These are phyloP conservation scores for Nicotiana rustica DNA, from an alignment of 305 asterid genomes.

Conservation along the genomic window DNA sequence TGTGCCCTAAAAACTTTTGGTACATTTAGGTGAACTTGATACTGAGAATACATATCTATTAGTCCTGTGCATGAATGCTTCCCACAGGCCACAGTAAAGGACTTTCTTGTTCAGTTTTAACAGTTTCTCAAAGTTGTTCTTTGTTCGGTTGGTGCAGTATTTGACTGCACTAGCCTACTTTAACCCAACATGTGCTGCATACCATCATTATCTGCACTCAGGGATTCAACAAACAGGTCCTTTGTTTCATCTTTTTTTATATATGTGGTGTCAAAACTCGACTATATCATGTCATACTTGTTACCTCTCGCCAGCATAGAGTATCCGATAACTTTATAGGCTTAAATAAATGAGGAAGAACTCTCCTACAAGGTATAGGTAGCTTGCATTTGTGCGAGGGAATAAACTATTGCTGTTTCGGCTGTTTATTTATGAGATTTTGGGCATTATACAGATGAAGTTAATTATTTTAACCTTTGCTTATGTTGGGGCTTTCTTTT, in stretches of 20 bases:
- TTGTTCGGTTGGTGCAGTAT: background rate
- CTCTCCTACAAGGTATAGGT: too few relatives aligned
- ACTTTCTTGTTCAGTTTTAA: background rate
- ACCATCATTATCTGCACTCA: too few relatives aligned
- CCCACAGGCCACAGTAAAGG: background rate
- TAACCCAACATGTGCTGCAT: too few relatives aligned
- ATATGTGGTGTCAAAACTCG: too few relatives aligned
- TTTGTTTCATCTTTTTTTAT: too few relatives aligned
- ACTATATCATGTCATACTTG: too few relatives aligned
- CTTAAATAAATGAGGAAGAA: too few relatives aligned
- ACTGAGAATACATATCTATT: background rate
- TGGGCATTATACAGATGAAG: background rate
- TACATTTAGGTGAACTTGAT: background rate
- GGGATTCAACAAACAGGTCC: too few relatives aligned
- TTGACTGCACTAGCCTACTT: too few relatives aligned
- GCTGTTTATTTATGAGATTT: background rate
- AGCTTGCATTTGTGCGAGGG: too few relatives aligned
- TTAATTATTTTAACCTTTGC: background rate
- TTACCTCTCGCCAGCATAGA: background rate
- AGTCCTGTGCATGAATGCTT: background rate
- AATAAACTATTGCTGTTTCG: background rate
- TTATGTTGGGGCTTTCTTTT: background rate
- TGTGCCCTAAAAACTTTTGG: background rate
- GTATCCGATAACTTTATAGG: background rate
- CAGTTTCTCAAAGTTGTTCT: conserved; percentile 3